Conservation (phyloP, 2,329 filamentous ascomycete genomes). For the Aquanectria penicillioides region DNA sequence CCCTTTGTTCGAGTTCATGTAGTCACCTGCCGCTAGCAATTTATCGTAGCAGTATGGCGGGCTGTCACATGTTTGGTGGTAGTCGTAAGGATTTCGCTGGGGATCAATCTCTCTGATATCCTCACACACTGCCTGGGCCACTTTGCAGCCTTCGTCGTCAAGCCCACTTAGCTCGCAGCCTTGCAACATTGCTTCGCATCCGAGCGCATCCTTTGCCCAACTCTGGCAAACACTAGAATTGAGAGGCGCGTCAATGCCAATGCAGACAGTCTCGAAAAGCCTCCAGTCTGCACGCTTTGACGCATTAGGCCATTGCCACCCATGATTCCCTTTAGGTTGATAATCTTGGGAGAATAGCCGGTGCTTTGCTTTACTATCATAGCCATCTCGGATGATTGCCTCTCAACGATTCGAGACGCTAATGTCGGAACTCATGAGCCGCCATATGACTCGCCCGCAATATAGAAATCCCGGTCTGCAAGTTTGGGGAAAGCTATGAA, state of each 20-base stretch:
- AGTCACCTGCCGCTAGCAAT: background rate
- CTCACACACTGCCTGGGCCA: background rate
- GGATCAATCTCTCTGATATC: background rate
- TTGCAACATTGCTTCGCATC: background rate
- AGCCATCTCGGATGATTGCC: background rate
- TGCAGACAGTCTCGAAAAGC: background rate
- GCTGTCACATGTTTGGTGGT: background rate
- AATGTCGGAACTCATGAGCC: background rate
- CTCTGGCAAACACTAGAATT: background rate
- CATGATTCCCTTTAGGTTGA: conserved; percentile 7
- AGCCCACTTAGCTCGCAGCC: background rate
- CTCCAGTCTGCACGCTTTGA: background rate
- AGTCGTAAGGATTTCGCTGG: background rate
- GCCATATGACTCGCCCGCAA: conserved; percentile 2
- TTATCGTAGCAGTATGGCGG: background rate
- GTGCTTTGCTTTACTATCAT: background rate
- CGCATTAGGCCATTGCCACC: background rate
- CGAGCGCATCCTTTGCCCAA: background rate
- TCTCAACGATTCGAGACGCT: background rate
- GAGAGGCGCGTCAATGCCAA: background rate
- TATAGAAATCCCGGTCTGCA: background rate
- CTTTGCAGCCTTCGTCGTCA: background rate
- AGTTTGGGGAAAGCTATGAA: conserved; percentile 3
- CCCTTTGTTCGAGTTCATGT: background rate
- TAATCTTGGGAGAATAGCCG: background rate